These are phyloP conservation scores for Funneliformis mosseae DNA, from an alignment of 192 early-diverging fungal species.

Conservation along the genomic window DNA sequence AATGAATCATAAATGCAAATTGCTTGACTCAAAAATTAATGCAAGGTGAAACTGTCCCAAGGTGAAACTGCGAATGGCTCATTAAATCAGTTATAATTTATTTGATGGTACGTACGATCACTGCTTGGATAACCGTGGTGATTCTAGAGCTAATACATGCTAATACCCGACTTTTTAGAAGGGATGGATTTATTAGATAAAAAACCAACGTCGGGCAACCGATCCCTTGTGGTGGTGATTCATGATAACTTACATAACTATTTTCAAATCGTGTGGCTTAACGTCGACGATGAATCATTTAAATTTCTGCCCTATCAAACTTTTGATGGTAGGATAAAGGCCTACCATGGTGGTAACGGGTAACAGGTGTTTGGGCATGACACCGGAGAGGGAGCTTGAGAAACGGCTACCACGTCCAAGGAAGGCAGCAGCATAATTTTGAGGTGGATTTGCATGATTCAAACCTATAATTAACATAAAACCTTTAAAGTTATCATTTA, in stretches of 20 bases:
- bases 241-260: slow-evolving; percentile 62
- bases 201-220: slow-evolving; percentile 54
- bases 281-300: slow-evolving; percentile 76
- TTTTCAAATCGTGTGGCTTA: slow-evolving; percentile 70
- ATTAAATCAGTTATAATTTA: slow-evolving; percentile 89
- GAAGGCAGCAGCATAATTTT: slow-evolving; percentile 53
- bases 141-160: slow-evolving; percentile 81
- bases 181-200: slow-evolving; percentile 77
- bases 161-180: slow-evolving; percentile 67
- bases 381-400: slow-evolving; percentile 56
- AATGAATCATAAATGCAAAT: too few species aligned
- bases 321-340: slow-evolving; percentile 81
- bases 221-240: slow-evolving; percentile 57
- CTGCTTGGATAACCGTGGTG: slow-evolving; percentile 82
- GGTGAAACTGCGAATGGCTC: slow-evolving; percentile 80
- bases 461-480: too few species aligned
- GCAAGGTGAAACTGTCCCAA: too few species aligned
- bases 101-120: slow-evolving; percentile 73
- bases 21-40: too few species aligned
- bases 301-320: slow-evolving; percentile 87
- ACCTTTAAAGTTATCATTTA: slow-evolving; percentile 47
- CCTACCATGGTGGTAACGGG: slow-evolving; percentile 77
- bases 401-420: slow-evolving; percentile 65
- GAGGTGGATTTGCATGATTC: too few species aligned
- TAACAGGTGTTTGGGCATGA: slow-evolving; percentile 71